Evolutionary conservation across 768 basidiomycete species (phyloP).

Genomic region (Piloderma croceum): DNA sequence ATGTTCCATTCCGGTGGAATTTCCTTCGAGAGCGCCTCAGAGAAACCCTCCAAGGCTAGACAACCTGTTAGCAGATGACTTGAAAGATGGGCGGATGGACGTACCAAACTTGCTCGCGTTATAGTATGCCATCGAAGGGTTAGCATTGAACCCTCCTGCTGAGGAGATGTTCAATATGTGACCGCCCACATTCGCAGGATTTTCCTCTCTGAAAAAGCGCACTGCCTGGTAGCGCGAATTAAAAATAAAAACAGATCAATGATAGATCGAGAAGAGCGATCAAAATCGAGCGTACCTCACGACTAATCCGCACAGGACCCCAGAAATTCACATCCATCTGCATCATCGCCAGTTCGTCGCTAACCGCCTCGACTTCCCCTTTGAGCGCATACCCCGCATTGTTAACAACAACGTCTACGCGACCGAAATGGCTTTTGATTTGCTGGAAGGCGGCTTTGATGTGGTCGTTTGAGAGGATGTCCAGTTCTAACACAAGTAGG

Average conservation of each 20-base stretch:
- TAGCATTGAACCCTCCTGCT: neutral
- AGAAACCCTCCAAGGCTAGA: no score
- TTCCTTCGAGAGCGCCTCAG: no score
- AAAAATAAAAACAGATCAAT: no score
- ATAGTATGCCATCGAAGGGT: slow-evolving; percentile 23
- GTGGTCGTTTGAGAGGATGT: slow-evolving; percentile 22
- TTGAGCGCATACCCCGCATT: slow-evolving; percentile 28
- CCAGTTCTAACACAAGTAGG: slow-evolving; percentile 27
- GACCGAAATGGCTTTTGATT: slow-evolving; percentile 17
- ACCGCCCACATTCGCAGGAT: slow-evolving; percentile 14
- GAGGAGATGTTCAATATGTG: neutral
- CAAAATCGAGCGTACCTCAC: slow-evolving; percentile 28
- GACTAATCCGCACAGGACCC: slow-evolving; percentile 36
- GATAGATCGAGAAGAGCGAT: no score
- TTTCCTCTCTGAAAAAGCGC: slow-evolving; percentile 20
- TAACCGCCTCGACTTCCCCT: slow-evolving; percentile 31
- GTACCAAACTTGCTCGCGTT: slow-evolving; percentile 32
- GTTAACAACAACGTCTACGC: slow-evolving; percentile 27
- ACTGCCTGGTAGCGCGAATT: no score
- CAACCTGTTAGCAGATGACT: no score
- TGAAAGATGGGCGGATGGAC: no score
- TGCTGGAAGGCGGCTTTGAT: slow-evolving; percentile 9
- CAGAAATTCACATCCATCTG: slow-evolving; percentile 41
- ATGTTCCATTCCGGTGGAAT: no score
- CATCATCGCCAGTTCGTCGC: slow-evolving; percentile 27